These are phyloP conservation scores for Nakazawaea wickerhamii DNA, from an alignment of 805 yeast genomes.

Conservation along the genomic window DNA sequence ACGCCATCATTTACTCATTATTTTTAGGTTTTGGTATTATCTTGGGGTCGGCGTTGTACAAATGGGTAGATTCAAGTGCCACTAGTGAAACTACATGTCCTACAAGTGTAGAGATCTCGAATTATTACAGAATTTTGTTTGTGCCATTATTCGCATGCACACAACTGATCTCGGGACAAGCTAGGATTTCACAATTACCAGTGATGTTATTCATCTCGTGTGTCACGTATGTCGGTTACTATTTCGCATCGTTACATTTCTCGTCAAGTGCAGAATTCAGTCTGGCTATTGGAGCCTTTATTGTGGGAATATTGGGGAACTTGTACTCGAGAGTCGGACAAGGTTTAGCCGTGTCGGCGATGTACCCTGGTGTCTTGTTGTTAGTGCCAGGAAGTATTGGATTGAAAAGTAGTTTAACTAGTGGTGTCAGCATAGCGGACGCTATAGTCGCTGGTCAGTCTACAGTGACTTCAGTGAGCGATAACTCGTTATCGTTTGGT, in stretches of 20 bases:
- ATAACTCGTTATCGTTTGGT: constrained; percentile 43
- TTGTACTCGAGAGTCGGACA: constrained; percentile 73
- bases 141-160: constrained; percentile 65
- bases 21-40: constrained; percentile 84
- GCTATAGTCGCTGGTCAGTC: constrained; percentile 37
- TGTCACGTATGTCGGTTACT: constrained; percentile 67
- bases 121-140: constrained; percentile 51
- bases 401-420: constrained; percentile 63
- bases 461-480: constrained; percentile 20
- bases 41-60: constrained; percentile 77
- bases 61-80: constrained; percentile 72
- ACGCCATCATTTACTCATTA: constrained; percentile 78
- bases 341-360: constrained; percentile 84
- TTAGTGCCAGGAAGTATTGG: constrained; percentile 87
- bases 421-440: constrained; percentile 67
- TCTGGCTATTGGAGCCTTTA: constrained; percentile 75
- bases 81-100: constrained; percentile 50
- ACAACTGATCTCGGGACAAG: constrained; percentile 60
- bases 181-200: constrained; percentile 63
- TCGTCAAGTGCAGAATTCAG: constrained; percentile 65
- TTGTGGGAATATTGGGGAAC: constrained; percentile 76
- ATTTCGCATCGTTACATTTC: constrained; percentile 63
- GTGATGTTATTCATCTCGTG: constrained; percentile 66
- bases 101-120: constrained; percentile 33
- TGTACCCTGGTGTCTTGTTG: constrained; percentile 83